Percentiles rank a stretch among this genome's conserved stretches.
Conservation (phyloP, 192 early-diverging fungal species). For the Coemansia sp. region DNA sequence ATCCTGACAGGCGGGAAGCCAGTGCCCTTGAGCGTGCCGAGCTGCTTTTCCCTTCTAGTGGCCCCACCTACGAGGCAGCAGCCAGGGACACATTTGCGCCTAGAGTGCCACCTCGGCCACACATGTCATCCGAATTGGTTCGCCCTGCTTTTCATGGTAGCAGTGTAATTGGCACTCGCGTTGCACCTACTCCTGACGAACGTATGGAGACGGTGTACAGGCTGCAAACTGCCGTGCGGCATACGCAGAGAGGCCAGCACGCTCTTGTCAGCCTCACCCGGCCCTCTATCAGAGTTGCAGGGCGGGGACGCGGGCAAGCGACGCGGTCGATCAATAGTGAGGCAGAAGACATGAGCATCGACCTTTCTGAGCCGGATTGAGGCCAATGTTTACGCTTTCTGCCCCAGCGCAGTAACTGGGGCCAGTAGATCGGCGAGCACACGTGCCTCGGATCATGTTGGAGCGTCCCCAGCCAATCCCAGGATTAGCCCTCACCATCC, state of each 20-base stretch:
- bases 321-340: background rate
- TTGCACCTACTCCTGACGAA: no score
- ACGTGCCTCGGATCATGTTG: conserved; percentile 1
- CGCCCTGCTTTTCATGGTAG: background rate
- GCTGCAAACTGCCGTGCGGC: no score
- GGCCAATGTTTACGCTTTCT: background rate
- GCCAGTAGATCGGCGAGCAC: background rate
- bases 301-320: background rate
- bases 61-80: background rate
- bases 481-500: conserved; percentile 1
- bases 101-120: background rate
- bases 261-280: no score
- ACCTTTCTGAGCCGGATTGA: background rate
- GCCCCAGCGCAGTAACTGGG: background rate
- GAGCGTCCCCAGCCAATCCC: conserved; percentile 10
- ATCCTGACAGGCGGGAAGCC: background rate
- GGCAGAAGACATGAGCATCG: background rate
- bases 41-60: background rate
- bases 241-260: no score
- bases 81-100: background rate
- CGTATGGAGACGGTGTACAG: no score
- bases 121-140: background rate
- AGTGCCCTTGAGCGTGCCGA: background rate
- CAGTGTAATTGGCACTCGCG: background rate
- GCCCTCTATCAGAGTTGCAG: background rate